These are phyloP conservation scores for Malania oleifera DNA, from an alignment of 164 flowering plant species.

Conservation along the genomic window DNA sequence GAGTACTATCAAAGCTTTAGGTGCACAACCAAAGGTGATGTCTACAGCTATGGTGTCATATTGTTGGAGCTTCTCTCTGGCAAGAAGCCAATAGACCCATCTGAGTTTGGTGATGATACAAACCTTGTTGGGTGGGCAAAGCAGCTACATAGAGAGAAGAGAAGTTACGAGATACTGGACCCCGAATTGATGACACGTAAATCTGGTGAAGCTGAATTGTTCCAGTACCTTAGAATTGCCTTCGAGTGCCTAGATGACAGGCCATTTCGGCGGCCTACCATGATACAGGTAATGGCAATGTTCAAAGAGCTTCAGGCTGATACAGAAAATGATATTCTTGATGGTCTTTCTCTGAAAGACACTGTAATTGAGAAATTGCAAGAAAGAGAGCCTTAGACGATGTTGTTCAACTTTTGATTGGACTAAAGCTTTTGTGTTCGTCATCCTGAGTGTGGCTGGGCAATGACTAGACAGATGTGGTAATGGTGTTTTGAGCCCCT, in stretches of 20 bases:
- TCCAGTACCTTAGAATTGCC: constrained; percentile 67
- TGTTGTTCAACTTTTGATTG: not conserved
- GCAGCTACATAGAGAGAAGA: constrained; percentile 54
- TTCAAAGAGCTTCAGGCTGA: constrained; percentile 76
- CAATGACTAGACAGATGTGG: not conserved
- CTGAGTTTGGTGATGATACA: constrained; percentile 73
- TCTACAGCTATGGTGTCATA: constrained; percentile 76
- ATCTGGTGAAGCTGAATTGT: constrained; percentile 51
- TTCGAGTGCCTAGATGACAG: constrained; percentile 79
- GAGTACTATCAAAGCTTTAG: constrained; percentile 85
- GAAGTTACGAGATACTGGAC: constrained; percentile 58
- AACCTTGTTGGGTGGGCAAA: constrained; percentile 96
- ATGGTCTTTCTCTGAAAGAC: constrained; percentile 60
- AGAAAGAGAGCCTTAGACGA: constrained; percentile 32
- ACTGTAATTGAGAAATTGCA: constrained; percentile 45
- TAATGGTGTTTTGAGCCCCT: not conserved
- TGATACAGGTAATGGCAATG: constrained; percentile 95
- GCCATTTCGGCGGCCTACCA: constrained; percentile 76
- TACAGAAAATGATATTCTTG: constrained; percentile 59
- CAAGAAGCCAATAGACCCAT: constrained; percentile 69
- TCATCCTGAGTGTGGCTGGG: not conserved
- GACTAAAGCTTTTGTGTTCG: not conserved
- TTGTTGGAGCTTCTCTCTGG: constrained; percentile 79
- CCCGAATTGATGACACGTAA: constrained; percentile 33
- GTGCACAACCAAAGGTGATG: constrained; percentile 83